Evolutionary conservation across 371 early-diverging fungal genomes (phyloP).

Genomic region (Umbelopsis sp.): DNA sequence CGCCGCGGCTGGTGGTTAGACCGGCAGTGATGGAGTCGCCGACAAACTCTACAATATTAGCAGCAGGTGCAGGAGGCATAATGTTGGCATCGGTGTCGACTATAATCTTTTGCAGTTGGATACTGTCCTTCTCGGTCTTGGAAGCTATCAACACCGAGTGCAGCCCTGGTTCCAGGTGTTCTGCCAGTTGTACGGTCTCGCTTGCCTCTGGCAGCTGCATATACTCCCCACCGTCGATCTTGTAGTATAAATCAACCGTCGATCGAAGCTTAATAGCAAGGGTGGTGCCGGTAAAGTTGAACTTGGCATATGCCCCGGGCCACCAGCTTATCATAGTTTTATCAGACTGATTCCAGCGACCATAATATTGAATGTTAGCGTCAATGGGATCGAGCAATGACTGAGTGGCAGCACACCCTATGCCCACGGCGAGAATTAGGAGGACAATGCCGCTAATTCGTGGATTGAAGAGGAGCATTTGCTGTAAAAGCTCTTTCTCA

Average conservation of each 20-base stretch:
- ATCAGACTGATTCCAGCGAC: constrained; percentile 40
- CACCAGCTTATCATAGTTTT: constrained; percentile 38
- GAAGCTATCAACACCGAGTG: constrained; percentile 19
- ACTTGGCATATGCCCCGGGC: constrained; percentile 51
- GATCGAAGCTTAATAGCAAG: constrained; percentile 30
- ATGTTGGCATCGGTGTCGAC: constrained; percentile 2
- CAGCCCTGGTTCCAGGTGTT: constrained; percentile 25
- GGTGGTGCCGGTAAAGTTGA: constrained; percentile 24
- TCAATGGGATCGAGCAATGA: constrained; percentile 29
- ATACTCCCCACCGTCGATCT: constrained; percentile 24
- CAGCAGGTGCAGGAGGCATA: neutral
- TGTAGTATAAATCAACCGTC: constrained; percentile 30
- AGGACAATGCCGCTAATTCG: constrained; percentile 3
- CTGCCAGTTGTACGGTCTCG: constrained; percentile 21
- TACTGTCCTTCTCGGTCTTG: constrained; percentile 21
- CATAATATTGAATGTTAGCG: constrained; percentile 43
- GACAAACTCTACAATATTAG: constrained; percentile 38
- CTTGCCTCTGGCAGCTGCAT: neutral
- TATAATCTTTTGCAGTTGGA: constrained; percentile 21
- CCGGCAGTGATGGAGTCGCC: constrained; percentile 45
- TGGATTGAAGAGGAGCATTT: constrained; percentile 6
- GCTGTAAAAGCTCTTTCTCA: neutral
- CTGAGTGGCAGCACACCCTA: neutral
- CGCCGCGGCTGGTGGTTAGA: constrained; percentile 28
- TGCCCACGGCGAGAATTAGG: constrained; percentile 3